A percentile compares a stretch with the other conserved stretches of the same genome.
Evolutionary conservation across 2,329 filamentous ascomycete genomes (phyloP).

Genomic region (Myriosclerotinia curreyana): DNA sequence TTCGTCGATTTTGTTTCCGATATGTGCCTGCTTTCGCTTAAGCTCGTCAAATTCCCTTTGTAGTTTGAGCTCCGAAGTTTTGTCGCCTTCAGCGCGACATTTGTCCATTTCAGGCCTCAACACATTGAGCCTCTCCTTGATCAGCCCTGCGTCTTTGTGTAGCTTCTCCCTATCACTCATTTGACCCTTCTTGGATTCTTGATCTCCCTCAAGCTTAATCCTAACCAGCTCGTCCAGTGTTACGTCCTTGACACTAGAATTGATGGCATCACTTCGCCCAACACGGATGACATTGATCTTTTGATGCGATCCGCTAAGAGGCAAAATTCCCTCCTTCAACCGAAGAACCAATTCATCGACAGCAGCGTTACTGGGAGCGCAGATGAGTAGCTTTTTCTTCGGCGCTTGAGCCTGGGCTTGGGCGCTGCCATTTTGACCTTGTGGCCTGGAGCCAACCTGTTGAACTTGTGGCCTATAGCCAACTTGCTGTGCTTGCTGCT

Average conservation of each 20-base stretch:
- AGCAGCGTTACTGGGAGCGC: slow-evolving; percentile 96
- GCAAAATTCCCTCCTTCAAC: slow-evolving; percentile 83
- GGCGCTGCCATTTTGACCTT: slow-evolving; percentile 38
- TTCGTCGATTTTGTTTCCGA: slow-evolving; percentile 82
- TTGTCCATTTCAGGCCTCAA: slow-evolving; percentile 71
- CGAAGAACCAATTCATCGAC: slow-evolving; percentile 94
- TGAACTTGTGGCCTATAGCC: slow-evolving; percentile 36
- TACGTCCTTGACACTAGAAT: slow-evolving; percentile 81
- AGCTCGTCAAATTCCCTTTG: slow-evolving; percentile 75
- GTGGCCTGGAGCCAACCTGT: slow-evolving; percentile 36
- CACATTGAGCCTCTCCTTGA: slow-evolving; percentile 72
- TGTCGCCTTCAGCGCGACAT: slow-evolving; percentile 55
- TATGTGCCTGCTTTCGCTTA: slow-evolving; percentile 69
- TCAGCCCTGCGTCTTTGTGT: slow-evolving; percentile 61
- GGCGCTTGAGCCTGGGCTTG: slow-evolving; percentile 37
- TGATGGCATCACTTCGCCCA: slow-evolving; percentile 89
- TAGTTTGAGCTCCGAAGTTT: slow-evolving; percentile 51
- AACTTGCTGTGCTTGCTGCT: slow-evolving; percentile 35
- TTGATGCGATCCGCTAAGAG: slow-evolving; percentile 65
- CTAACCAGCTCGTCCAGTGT: slow-evolving; percentile 91
- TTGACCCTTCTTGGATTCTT: slow-evolving; percentile 53
- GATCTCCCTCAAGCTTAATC: slow-evolving; percentile 62
- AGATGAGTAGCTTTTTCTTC: slow-evolving; percentile 87
- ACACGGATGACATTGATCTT: slow-evolving; percentile 86
- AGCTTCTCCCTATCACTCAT: slow-evolving; percentile 53